Evolutionary conservation across 2,329 filamentous ascomycete species (phyloP).

Genomic region (Fusarium hostae): DNA sequence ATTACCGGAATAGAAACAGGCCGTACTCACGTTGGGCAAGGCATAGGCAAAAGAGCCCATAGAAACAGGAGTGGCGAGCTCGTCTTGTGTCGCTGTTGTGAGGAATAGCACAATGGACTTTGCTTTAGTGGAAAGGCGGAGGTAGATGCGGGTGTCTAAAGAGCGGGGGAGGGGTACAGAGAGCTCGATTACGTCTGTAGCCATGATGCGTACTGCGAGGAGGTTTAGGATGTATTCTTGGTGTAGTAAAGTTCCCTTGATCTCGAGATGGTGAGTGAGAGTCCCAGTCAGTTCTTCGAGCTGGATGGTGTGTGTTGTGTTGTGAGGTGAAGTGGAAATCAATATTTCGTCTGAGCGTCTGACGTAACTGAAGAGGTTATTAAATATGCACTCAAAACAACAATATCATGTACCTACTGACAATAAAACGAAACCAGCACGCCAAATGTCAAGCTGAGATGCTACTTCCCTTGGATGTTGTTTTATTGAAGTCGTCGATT

Average conservation of each 20-base stretch:
- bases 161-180: constrained; percentile 70
- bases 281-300: background rate
- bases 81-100: constrained; percentile 66
- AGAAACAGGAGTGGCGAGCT: constrained; percentile 60
- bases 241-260: background rate
- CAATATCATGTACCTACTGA: background rate
- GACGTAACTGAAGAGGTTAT: constrained; percentile 1
- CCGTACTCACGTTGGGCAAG: constrained; percentile 79
- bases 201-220: constrained; percentile 35
- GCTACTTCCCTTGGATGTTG: background rate
- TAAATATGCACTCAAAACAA: background rate
- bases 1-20: constrained; percentile 4
- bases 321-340: background rate
- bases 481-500: background rate
- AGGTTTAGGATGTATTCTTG: background rate
- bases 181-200: constrained; percentile 53
- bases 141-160: constrained; percentile 69
- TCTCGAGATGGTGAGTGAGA: background rate
- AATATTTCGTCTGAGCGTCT: background rate
- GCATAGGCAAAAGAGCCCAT: constrained; percentile 95
- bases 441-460: background rate
- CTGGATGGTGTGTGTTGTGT: background rate
- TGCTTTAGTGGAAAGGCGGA: constrained; percentile 67
- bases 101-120: constrained; percentile 71
- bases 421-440: background rate